Evolutionary conservation across 2,329 filamentous ascomycete species (phyloP).

Genomic region (Pezizomycotina sp.): DNA sequence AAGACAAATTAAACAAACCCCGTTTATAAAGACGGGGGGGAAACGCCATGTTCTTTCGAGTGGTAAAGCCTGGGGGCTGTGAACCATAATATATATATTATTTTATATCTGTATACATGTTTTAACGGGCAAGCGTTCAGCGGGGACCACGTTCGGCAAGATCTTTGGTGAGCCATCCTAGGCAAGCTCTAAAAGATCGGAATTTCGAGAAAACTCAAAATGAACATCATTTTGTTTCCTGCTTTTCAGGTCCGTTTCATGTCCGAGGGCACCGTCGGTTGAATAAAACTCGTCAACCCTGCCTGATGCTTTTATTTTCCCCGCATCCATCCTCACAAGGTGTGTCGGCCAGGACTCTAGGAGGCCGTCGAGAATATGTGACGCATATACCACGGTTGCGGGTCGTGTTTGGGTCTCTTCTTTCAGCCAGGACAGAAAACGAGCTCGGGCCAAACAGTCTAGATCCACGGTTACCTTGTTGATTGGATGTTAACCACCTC

Average conservation of each 20-base stretch:
- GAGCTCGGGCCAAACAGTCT: slow-evolving; percentile 66
- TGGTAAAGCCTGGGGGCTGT: too few species aligned
- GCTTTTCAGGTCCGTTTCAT: slow-evolving; percentile 14
- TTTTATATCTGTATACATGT: too few species aligned
- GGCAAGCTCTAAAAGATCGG: slow-evolving; percentile 47
- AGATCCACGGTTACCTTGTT: slow-evolving; percentile 86
- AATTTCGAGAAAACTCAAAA: slow-evolving; percentile 19
- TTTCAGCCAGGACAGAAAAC: slow-evolving; percentile 76
- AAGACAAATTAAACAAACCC: too few species aligned
- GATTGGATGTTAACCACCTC: background rate
- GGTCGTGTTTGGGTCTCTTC: slow-evolving; percentile 41
- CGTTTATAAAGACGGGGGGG: too few species aligned
- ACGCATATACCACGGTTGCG: slow-evolving; percentile 67
- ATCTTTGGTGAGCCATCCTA: slow-evolving; percentile 74
- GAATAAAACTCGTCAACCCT: slow-evolving; percentile 46
- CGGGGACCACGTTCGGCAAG: slow-evolving; percentile 57
- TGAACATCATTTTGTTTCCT: background rate
- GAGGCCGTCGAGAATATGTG: slow-evolving; percentile 90
- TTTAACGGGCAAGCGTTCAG: too few species aligned
- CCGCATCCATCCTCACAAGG: slow-evolving; percentile 86
- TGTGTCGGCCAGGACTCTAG: slow-evolving; percentile 92
- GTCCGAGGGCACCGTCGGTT: slow-evolving; percentile 6
- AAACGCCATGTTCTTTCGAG: too few species aligned
- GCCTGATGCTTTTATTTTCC: slow-evolving; percentile 75
- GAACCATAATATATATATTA: too few species aligned